phyloP scores from a whole-genome alignment of 1,139 yeast genomes.

The Candida smagusa region DNA sequence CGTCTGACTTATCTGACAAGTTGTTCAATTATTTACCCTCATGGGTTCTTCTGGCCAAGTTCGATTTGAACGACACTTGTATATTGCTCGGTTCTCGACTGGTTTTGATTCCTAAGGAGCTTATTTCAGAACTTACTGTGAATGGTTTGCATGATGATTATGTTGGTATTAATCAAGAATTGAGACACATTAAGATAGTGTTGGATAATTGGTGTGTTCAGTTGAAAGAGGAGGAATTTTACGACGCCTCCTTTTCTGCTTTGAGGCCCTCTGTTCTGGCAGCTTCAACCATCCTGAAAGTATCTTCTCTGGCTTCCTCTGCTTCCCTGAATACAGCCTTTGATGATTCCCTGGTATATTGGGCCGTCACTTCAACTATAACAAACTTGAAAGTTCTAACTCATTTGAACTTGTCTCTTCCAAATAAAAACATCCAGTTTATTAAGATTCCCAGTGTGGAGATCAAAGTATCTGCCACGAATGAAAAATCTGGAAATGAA shows the following conservation, averaged over 20 bases:
- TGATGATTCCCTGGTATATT: conserved; percentile 12
- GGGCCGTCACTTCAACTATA: conserved; percentile 17
- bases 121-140: conserved; percentile 26
- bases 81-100: conserved; percentile 58
- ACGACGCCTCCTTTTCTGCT: neutral
- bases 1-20: conserved; percentile 10
- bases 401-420: conserved; percentile 20
- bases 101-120: conserved; percentile 48
- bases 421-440: conserved; percentile 10
- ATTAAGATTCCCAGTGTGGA: conserved; percentile 19
- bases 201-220: conserved; percentile 11
- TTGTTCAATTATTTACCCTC: conserved; percentile 43
- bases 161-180: conserved; percentile 30
- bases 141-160: conserved; percentile 39
- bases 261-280: conserved; percentile 2
- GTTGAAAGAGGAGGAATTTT: conserved; percentile 10
- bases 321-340: conserved; percentile 26
- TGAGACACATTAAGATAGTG: conserved; percentile 27
- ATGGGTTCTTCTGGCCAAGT: conserved; percentile 41
- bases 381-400: conserved; percentile 25
- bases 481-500: conserved; percentile 15
- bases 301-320: conserved; percentile 8
- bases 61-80: conserved; percentile 29
- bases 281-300: neutral
- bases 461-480: conserved; percentile 14